These are phyloP conservation scores for Tylopilus subfusipes DNA, from an alignment of 768 basidiomycete genomes.

Conservation along the genomic window DNA sequence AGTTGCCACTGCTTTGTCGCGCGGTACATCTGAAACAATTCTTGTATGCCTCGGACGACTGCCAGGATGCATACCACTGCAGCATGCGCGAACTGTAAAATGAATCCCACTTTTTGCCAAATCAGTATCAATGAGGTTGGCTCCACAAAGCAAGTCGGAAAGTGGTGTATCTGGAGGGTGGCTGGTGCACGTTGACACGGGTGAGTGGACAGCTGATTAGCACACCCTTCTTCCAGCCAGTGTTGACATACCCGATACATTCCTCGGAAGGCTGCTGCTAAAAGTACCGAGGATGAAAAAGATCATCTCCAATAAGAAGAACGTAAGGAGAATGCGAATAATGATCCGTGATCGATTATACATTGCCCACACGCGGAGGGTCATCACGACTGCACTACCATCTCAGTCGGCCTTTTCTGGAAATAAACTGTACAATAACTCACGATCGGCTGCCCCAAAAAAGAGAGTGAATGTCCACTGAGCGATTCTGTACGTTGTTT, in stretches of 20 bases:
- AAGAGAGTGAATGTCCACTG: not conserved
- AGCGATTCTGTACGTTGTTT: not conserved
- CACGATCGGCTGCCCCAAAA: conserved; percentile 2
- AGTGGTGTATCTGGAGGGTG: not conserved
- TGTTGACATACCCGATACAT: not conserved
- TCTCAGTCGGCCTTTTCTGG: not conserved
- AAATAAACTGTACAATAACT: not conserved
- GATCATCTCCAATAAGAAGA: not conserved
- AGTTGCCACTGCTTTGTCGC: not conserved
- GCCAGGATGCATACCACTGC: not conserved
- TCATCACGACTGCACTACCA: not conserved
- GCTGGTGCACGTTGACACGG: too few species aligned
- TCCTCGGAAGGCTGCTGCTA: not conserved
- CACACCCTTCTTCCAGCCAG: not conserved
- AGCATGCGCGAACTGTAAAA: not conserved
- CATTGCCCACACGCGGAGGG: conserved; percentile 2
- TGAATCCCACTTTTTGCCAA: not conserved
- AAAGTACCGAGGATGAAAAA: not conserved
- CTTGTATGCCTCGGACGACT: not conserved
- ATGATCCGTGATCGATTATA: not conserved
- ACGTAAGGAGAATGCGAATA: not conserved
- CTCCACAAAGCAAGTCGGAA: not conserved
- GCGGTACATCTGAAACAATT: not conserved
- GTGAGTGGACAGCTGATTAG: too few species aligned
- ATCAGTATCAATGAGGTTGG: not conserved